A percentile compares a stretch with the other conserved stretches of the same genome.
Conservation (phyloP, 1,284 basidiomycete species). For the Erythrobasidium hasegawianum region DNA sequence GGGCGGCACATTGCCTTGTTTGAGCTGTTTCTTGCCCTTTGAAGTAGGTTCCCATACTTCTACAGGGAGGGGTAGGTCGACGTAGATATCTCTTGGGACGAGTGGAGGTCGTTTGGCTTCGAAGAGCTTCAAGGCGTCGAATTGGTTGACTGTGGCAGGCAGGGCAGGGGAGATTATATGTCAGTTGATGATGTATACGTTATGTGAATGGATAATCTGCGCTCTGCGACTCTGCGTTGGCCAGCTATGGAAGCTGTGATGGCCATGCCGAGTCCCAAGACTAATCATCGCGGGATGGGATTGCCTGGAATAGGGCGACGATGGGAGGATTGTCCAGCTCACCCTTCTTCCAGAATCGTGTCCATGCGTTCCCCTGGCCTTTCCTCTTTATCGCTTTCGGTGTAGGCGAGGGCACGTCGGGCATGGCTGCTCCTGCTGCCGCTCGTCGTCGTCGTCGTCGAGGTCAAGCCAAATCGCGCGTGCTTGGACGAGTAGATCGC, state of each 20-base stretch:
- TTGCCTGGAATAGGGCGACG: no score
- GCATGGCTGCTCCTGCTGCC: no score
- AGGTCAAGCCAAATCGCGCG: no score
- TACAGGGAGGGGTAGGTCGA: conserved; percentile 69
- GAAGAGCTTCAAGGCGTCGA: conserved; percentile 63
- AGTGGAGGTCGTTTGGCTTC: conserved; percentile 57
- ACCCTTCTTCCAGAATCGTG: conserved; percentile 31
- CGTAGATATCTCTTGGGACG: conserved; percentile 65
- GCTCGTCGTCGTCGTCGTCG: no score
- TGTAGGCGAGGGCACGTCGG: background rate
- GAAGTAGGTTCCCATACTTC: conserved; percentile 54
- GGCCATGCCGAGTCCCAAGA: background rate
- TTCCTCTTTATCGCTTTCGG: conserved; percentile 20
- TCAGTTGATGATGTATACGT: no score
- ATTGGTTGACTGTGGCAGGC: conserved; percentile 32
- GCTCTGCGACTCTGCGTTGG: background rate
- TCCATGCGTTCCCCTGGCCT: conserved; percentile 29
- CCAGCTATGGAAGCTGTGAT: background rate
- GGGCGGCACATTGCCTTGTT: conserved; percentile 17
- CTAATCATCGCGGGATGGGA: background rate
- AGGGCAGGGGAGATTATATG: background rate
- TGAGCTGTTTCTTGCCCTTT: conserved; percentile 35
- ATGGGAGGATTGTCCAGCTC: no score
- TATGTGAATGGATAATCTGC: background rate
- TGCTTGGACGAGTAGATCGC: no score